Conservation (phyloP, 148 eudicot species). For the Chenopodium album region DNA sequence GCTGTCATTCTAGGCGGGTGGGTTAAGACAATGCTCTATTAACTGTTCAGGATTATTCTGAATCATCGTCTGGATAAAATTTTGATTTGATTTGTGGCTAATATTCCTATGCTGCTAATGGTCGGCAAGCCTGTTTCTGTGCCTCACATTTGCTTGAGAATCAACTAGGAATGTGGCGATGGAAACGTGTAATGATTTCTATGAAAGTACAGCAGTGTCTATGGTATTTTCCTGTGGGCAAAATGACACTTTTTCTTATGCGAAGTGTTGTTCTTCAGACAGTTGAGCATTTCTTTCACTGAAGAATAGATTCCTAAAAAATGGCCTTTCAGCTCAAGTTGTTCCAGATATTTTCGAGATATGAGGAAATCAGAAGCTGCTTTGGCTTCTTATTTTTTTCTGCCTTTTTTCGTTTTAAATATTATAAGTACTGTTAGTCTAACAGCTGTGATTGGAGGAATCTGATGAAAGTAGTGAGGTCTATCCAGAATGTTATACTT, state of each 20-base stretch:
- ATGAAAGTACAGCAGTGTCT: not conserved
- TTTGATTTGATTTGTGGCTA: constrained; percentile 4
- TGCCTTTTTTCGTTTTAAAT: not conserved
- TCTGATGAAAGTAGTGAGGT: constrained; percentile 19
- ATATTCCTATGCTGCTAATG: constrained; percentile 15
- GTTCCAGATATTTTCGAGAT: constrained; percentile 23
- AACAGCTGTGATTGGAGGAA: constrained; percentile 21
- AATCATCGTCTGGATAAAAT: not conserved
- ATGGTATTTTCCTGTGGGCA: constrained; percentile 9
- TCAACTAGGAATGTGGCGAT: constrained; percentile 20
- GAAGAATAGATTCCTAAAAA: constrained; percentile 20
- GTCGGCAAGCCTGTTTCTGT: not conserved
- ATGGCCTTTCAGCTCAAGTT: constrained; percentile 22
- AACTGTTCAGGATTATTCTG: constrained; percentile 24
- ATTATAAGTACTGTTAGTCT: not conserved
- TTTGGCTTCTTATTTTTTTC: not conserved
- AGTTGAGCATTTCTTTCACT: constrained; percentile 15
- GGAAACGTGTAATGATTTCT: constrained; percentile 10
- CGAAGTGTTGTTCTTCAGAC: constrained; percentile 2
- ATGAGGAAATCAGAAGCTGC: constrained; percentile 26
- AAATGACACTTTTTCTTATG: constrained; percentile 4
- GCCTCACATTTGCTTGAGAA: constrained; percentile 6
- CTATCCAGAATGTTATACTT: constrained; percentile 19
- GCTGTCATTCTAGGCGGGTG: constrained; percentile 10
- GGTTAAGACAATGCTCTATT: not conserved